Evolutionary conservation across 805 yeast species (phyloP), one percentile per base, ranked within the genome.

Genomic region (Starmerella asiatica): DNA sequence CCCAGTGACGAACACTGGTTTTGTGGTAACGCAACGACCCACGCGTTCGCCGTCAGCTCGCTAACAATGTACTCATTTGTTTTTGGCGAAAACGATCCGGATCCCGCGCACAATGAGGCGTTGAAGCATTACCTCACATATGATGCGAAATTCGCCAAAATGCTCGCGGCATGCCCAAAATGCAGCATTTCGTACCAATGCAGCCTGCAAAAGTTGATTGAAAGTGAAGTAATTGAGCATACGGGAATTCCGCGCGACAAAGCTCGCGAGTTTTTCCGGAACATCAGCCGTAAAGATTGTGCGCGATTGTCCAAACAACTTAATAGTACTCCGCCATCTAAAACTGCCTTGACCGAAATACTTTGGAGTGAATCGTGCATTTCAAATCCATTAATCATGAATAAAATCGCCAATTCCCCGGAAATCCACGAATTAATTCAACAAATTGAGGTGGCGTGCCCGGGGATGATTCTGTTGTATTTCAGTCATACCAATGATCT

Each of bases 101-200:
- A 29, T 3, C 29, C 41, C 6, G 44, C 42, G 19, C 34, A 38
- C 16, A 23, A 28, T 3, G 40, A 30, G 4, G 43, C 42, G 2
- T 15, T 5, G 9, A 21, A 14, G n/a, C 23, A 36, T 19, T 37
- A 33, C 18, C n/a, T 23, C 3, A 14, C 11, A 5, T 45, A 39
- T 20, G 29, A 16, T 6, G 19, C 12, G 1, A 28, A 32, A 4
- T 34, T 45, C 17, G 18, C 38, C 1, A 12, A 11, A 3, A 29
- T 36, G 38, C 39, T 49, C 3, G 8, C 30, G 3, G 3, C 33
- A 8, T 49, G 53, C 21, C 12, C 26, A 14, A n/a, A 26, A 2
- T 49, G 53, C 23, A 46, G 47, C 1, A 18, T 35, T 1, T 29
- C 8, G 15, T 49, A 49, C 38, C 48, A 49, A 26, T 37, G 28